Evolutionary conservation across 208 protist genomes (phyloP).

Genomic region (Kentomonas sorsogonicus): DNA sequence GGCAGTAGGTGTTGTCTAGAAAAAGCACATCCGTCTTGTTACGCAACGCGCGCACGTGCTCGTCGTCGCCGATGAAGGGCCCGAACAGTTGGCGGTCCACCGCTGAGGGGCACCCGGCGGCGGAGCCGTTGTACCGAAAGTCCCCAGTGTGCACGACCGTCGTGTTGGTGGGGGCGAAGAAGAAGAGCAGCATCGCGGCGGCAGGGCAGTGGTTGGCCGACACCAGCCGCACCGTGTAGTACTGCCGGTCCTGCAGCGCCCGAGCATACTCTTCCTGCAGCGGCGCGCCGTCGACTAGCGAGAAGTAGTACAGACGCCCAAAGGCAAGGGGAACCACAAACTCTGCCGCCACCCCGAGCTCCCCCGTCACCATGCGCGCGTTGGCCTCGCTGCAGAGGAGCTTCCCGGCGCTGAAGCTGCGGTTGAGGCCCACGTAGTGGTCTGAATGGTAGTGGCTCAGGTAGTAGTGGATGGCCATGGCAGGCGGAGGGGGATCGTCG

Average conservation of each 20-base stretch:
- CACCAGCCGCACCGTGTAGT: not conserved
- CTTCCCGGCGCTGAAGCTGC: slow-evolving; percentile 31
- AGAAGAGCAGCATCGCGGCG: slow-evolving; percentile 87
- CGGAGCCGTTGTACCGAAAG: slow-evolving; percentile 82
- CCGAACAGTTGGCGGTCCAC: not conserved
- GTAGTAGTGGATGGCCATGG: slow-evolving; percentile 49
- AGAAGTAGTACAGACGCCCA: slow-evolving; percentile 3
- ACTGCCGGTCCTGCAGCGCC: not conserved
- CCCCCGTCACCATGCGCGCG: slow-evolving; percentile 35
- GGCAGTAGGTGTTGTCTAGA: slow-evolving; percentile 93
- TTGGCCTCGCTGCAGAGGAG: slow-evolving; percentile 76
- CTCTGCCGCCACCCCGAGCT: slow-evolving; percentile 34
- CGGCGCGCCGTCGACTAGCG: slow-evolving; percentile 1
- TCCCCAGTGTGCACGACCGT: slow-evolving; percentile 92
- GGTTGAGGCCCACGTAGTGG: slow-evolving; percentile 74
- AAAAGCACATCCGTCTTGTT: slow-evolving; percentile 71
- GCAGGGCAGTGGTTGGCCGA: slow-evolving; percentile 90
- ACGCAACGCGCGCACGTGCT: slow-evolving; percentile 37
- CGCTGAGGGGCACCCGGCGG: not conserved
- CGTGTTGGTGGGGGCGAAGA: slow-evolving; percentile 34
- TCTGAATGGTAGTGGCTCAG: slow-evolving; percentile 91
- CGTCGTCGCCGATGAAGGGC: slow-evolving; percentile 4
- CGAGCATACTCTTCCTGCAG: not conserved
- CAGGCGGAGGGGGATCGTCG: not conserved
- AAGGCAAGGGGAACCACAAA: slow-evolving; percentile 1